Conservation (phyloP, 352 stramenopile species). For the Peronospora destructor region DNA sequence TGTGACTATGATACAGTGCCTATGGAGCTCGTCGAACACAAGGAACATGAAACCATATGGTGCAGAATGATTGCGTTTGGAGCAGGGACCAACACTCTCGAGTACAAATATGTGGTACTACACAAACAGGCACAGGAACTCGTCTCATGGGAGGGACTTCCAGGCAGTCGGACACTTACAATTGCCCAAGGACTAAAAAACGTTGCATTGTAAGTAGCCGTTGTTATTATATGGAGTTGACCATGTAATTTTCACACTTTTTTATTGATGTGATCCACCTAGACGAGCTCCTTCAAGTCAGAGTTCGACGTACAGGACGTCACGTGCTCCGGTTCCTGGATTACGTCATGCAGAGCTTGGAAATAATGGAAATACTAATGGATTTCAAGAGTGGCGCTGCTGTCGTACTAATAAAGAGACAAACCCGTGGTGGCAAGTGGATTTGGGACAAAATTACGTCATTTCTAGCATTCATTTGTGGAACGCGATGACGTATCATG, state of each 20-base stretch:
- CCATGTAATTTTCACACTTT: background rate
- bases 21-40: slow-evolving; percentile 31
- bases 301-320: slow-evolving; percentile 51
- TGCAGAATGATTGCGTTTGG: slow-evolving; percentile 29
- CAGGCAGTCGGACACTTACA: slow-evolving; percentile 58
- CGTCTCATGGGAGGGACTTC: slow-evolving; percentile 65
- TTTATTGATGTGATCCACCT: background rate
- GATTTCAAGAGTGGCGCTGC: slow-evolving; percentile 62
- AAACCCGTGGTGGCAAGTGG: slow-evolving; percentile 70
- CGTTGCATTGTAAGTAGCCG: slow-evolving; percentile 44
- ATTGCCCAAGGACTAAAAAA: slow-evolving; percentile 32
- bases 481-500: slow-evolving; percentile 69
- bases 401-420: slow-evolving; percentile 48
- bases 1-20: slow-evolving; percentile 27
- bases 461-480: slow-evolving; percentile 53
- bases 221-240: background rate
- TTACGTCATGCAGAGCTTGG: slow-evolving; percentile 37
- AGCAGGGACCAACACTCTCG: slow-evolving; percentile 25
- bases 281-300: slow-evolving; percentile 24
- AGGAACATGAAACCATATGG: slow-evolving; percentile 36
- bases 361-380: slow-evolving; percentile 62
- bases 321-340: slow-evolving; percentile 34
- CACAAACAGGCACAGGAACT: slow-evolving; percentile 29
- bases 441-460: slow-evolving; percentile 31
- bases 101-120: slow-evolving; percentile 80